Conservation (phyloP, 108 stramenopile species). For the Nitzschia sp. region DNA sequence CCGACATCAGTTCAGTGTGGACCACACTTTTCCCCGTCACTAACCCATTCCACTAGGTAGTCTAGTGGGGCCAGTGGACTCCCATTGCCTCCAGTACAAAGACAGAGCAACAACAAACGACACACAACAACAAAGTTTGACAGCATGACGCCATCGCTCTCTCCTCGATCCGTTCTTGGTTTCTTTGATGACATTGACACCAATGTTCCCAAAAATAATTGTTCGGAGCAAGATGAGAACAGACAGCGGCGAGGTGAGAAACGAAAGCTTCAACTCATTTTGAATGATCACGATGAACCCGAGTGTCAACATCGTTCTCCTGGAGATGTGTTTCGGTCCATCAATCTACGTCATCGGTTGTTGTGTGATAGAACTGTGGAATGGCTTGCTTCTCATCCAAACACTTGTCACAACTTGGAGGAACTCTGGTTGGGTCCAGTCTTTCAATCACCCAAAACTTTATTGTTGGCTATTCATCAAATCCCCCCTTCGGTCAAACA, state of each 20-base stretch:
- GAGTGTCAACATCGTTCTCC: not conserved
- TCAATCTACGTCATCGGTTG: constrained; percentile 23
- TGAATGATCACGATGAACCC: constrained; percentile 8
- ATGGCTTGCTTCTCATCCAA: constrained; percentile 6
- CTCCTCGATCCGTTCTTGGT: not conserved
- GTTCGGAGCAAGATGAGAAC: not conserved
- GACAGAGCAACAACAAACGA: too few species aligned
- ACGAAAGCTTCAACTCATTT: not conserved
- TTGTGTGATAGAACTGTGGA: constrained; percentile 8
- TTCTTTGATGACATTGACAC: not conserved
- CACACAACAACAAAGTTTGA: too few species aligned
- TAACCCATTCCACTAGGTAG: too few species aligned
- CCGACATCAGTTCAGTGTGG: too few species aligned
- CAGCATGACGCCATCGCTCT: not conserved
- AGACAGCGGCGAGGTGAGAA: not conserved
- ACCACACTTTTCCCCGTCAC: too few species aligned
- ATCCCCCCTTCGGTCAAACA: constrained; percentile 22
- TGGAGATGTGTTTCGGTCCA: not conserved
- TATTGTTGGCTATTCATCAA: constrained; percentile 9
- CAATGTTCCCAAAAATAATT: too few species aligned
- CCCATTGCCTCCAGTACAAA: too few species aligned
- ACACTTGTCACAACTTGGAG: not conserved
- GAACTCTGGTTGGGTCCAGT: constrained; percentile 34
- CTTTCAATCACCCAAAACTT: constrained; percentile 21
- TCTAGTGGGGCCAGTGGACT: too few species aligned